Base-by-base conservation (phyloP, 768 basidiomycete genomes). In the Termitomyces heimii region DNA sequence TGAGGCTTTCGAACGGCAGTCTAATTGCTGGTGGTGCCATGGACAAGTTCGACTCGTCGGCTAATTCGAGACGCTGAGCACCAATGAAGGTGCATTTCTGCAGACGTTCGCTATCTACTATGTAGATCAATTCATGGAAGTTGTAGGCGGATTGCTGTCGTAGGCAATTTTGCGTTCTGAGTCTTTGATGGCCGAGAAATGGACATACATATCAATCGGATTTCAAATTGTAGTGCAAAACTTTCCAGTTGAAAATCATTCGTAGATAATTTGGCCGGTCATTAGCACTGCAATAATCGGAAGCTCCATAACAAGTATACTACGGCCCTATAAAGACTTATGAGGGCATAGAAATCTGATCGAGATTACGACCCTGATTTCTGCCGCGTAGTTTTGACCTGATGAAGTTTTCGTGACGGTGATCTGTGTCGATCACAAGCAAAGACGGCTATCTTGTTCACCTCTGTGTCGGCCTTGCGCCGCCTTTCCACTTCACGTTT, bases 381-480 rank as follows among this genome's bases (percentile, higher is more conserved):
- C n/a, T 32, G 22, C 5, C 16, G 24, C n/a, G n/a, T n/a, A 3
- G 10, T 20, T 20, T 42, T 18, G 79, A 14, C 10, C 16, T 42
- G 50, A 28, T 62, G 88, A 67, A 79, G 22, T 47, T 52, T 53
- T 60, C 37, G 50, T 51, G 54, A 29, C 20, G 35, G 28, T 49
- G 48, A 54, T 49, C 52, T 53, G 29, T 12, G 42, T 53, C 22
- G 52, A 50, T 50, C 54, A 59, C 34, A 50, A 55, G 10, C 22
- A 50, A 56, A 46, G 56, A 69, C 65, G 63, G 56, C 59, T 32
- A 47, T 34, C 46, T 57, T 43, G 31, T 46, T 63, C 32, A 47
- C 57, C 35, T 56, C 20, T 65, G 32, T 46, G 37, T 44, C 65
- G 70, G 67, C 66, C 66, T 61, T 64, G 68, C 50, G 67, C 66